Conservation (phyloP, 345 rosid genomes). For the Xanthoceras sorbifolium region DNA sequence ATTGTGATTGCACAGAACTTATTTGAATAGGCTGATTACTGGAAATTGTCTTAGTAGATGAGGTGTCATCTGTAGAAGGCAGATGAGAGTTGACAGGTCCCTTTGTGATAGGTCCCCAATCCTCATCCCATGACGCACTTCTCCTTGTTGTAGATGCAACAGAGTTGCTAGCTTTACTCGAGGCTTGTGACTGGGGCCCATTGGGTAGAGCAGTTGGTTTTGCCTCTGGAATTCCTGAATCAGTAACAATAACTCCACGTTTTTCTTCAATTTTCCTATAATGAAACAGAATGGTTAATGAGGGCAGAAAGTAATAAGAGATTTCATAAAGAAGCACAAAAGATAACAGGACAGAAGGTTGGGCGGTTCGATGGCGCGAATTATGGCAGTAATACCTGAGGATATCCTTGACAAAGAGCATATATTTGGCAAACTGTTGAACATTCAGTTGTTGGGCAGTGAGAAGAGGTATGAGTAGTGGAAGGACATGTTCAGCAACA, state of each 20-base stretch:
- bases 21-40: slow-evolving; percentile 42
- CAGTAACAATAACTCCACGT: slow-evolving; percentile 70
- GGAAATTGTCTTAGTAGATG: slow-evolving; percentile 23
- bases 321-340: neutral
- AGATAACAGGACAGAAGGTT: neutral
- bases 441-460: slow-evolving; percentile 87
- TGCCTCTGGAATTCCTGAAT: slow-evolving; percentile 58
- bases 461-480: slow-evolving; percentile 82
- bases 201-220: slow-evolving; percentile 42
- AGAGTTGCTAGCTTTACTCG: slow-evolving; percentile 42
- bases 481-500: slow-evolving; percentile 84
- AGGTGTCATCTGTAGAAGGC: slow-evolving; percentile 25
- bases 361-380: slow-evolving; percentile 1
- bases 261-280: slow-evolving; percentile 86
- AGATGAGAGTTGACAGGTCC: slow-evolving; percentile 32
- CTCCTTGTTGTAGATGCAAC: slow-evolving; percentile 53
- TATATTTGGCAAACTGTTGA: slow-evolving; percentile 94
- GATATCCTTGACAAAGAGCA: slow-evolving; percentile 87
- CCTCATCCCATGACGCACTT: slow-evolving; percentile 79
- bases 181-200: slow-evolving; percentile 54
- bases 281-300: slow-evolving; percentile 13
- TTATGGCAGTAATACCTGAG: slow-evolving; percentile 56
- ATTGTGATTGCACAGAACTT: slow-evolving; percentile 39
- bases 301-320: neutral
- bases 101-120: slow-evolving; percentile 68